A percentile compares a stretch with the other conserved stretches of the same genome.
These are phyloP conservation scores for Taphrina flavorubra DNA, from an alignment of 1,139 yeast genomes.

Conservation along the genomic window DNA sequence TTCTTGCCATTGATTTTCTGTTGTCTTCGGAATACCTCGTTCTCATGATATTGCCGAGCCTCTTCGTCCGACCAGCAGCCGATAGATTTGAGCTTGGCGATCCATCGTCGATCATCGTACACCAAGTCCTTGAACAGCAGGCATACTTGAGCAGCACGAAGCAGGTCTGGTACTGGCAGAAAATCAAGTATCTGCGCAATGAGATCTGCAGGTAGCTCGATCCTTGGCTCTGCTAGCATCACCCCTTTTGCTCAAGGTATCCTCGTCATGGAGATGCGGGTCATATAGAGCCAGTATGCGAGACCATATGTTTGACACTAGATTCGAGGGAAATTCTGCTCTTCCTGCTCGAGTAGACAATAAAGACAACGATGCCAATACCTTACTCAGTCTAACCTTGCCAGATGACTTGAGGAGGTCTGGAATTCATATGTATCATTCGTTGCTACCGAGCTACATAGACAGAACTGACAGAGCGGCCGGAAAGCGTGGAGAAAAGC, in stretches of 20 bases:
- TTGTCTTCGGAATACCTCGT: conserved; percentile 45
- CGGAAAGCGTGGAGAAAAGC: too few species aligned
- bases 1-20: conserved; percentile 40
- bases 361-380: too few species aligned
- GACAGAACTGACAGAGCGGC: too few species aligned
- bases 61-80: conserved; percentile 57
- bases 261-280: too few species aligned
- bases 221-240: background rate
- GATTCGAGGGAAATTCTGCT: too few species aligned
- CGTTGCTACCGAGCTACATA: too few species aligned
- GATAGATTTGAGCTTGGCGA: conserved; percentile 57
- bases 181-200: conserved; percentile 42
- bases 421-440: too few species aligned
- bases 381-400: too few species aligned
- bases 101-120: conserved; percentile 58
- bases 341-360: too few species aligned
- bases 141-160: conserved; percentile 51
- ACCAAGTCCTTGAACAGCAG: conserved; percentile 52
- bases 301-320: too few species aligned
- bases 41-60: conserved; percentile 43
- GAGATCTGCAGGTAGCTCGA: conserved; percentile 41
- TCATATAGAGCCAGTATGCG: too few species aligned
- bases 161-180: conserved; percentile 49
- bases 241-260: background rate
- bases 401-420: too few species aligned